Evolutionary conservation across 176 grass and related monocot species (phyloP), one percentile per base, ranked within the genome.

Genomic region (Musa schizocarpa): DNA sequence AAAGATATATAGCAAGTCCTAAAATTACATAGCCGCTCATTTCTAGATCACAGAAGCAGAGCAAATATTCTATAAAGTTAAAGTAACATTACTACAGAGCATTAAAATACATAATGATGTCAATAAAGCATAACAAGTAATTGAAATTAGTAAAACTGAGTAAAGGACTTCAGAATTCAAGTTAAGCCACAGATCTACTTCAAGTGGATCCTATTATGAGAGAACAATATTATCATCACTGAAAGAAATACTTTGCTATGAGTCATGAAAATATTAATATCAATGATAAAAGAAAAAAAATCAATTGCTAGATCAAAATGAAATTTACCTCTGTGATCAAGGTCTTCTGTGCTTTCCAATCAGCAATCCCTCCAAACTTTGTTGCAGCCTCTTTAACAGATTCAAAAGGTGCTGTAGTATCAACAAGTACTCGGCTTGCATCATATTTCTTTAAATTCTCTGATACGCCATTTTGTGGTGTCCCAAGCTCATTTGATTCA

Each of bases 371-470:
- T 54, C 93, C 93, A 65, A 93, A 92, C 79, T 90, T 97, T 77
- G 81, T 90, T 19, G 93, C 90, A 49, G 86, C 90, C 59, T 88
- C 85, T 84, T 93, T 97, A 74, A 93, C 93, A 9, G 93, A 97
- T 80, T 97, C 93, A 59, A 97, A 90, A 14, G 90, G 87, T 68
- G 93, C 82, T 74, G 71, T 29, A 53, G 85, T 87, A 49, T 97
- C 93, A 43, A 93, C 71, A 50, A 81, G 53, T 9, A 76, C 81
- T 66, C 84, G 75, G 0, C 88, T 86, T 14, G 74, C 81, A n/a
- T 86, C 77, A 52, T 69, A 84, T 71, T 75, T 20, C 74, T 87
- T 85, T 72, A 79, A 81, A 64, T 78, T 68, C 69, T 88, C 78
- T 16, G 77, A 78, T 17, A 77, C 74, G 68, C 80, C 79, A 50